Evolutionary conservation across 139 green algal species (phyloP).

Genomic region (Limnomonas spitsbergensis): DNA sequence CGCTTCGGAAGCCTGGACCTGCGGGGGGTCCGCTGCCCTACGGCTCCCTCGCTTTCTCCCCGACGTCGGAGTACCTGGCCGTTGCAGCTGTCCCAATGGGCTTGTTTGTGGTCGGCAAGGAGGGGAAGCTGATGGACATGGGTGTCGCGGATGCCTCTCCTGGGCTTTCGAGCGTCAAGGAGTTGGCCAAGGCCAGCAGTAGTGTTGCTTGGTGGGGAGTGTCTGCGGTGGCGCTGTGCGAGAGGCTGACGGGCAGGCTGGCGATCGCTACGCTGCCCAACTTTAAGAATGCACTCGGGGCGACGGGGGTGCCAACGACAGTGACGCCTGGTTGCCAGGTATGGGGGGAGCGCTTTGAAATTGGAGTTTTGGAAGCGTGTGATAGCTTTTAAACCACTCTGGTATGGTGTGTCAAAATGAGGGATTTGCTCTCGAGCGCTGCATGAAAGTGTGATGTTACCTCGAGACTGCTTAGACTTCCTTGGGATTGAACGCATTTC

Average conservation of each 20-base stretch:
- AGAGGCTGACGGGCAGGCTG: not conserved
- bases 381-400: no score
- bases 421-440: no score
- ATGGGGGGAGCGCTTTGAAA: no score
- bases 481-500: no score
- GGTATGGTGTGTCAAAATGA: no score
- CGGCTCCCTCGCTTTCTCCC: not conserved
- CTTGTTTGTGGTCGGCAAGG: not conserved
- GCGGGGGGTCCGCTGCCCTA: not conserved
- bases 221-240: not conserved
- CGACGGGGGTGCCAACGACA: not conserved
- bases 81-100: not conserved
- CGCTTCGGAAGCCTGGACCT: not conserved
- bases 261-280: not conserved
- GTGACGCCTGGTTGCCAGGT: not conserved
- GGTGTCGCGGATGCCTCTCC: not conserved
- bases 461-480: no score
- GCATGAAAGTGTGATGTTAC: no score
- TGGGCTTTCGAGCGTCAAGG: not conserved
- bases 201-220: not conserved
- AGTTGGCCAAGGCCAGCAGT: not conserved
- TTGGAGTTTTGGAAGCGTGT: no score
- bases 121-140: slow-evolving; percentile 5
- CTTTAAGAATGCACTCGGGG: not conserved
- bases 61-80: not conserved